A percentile compares a stretch with the other conserved stretches of the same genome.
Evolutionary conservation across 1,284 basidiomycete species (phyloP).

Genomic region (Pyrrhoderma noxium): DNA sequence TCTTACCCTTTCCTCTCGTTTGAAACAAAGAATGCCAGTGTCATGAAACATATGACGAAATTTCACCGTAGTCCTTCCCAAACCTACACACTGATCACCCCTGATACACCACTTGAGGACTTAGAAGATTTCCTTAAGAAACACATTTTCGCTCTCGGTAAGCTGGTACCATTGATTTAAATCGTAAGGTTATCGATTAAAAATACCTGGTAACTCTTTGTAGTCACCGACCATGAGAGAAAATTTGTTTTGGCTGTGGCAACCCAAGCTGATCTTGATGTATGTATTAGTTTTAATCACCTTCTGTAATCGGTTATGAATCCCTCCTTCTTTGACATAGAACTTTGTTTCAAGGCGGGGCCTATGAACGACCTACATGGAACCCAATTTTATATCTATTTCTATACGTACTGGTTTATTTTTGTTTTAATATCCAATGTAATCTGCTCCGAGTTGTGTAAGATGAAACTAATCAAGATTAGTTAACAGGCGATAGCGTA

Average conservation of each 20-base stretch:
- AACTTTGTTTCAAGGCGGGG: conserved; percentile 22
- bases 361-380: not conserved
- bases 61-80: conserved; percentile 64
- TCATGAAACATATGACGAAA: conserved; percentile 63
- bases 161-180: conserved; percentile 5
- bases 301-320: conserved; percentile 9
- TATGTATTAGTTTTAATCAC: conserved; percentile 24
- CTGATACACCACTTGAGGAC: conserved; percentile 66
- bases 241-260: conserved; percentile 86
- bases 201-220: conserved; percentile 1
- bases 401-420: too few relatives aligned
- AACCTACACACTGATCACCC: conserved; percentile 76
- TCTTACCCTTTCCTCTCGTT: not conserved
- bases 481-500: too few relatives aligned
- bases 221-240: conserved; percentile 75
- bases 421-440: not conserved
- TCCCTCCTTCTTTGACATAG: conserved; percentile 10
- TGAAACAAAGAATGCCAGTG: conserved; percentile 49
- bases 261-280: conserved; percentile 73
- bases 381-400: not conserved
- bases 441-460: not conserved
- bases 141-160: conserved; percentile 76
- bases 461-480: not conserved
- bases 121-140: conserved; percentile 65
- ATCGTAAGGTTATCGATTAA: not conserved